A percentile compares a stretch with the other conserved stretches of the same genome.
Evolutionary conservation across 352 stramenopile species (phyloP).

Genomic region (Globisporangium takayamanum): DNA sequence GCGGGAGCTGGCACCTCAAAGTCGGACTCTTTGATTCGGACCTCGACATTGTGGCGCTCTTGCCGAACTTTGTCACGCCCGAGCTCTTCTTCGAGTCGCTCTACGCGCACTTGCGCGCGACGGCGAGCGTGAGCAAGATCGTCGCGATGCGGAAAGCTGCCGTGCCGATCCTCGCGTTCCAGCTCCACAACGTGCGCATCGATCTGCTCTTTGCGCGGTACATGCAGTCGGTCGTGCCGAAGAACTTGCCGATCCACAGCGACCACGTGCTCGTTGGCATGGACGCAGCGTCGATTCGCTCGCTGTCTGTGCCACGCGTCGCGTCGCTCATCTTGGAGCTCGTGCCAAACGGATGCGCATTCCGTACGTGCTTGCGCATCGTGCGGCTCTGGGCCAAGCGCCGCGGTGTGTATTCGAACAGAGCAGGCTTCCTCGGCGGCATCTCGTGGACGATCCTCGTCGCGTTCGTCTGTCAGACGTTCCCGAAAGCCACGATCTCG

Average conservation of each 20-base stretch:
- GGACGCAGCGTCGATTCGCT: conserved; percentile 69
- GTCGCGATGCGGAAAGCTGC: conserved; percentile 68
- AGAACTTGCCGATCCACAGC: conserved; percentile 69
- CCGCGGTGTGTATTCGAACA: conserved; percentile 82
- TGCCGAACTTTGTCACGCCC: conserved; percentile 52
- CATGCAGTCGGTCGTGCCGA: conserved; percentile 56
- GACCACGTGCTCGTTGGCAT: conserved; percentile 69
- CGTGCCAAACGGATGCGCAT: conserved; percentile 65
- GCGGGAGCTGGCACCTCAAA: conserved; percentile 79
- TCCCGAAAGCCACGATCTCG: conserved; percentile 66
- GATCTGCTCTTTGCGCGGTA: conserved; percentile 77
- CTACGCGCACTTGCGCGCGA: conserved; percentile 34
- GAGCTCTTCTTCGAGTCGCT: conserved; percentile 69
- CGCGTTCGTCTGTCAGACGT: conserved; percentile 85
- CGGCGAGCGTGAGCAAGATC: conserved; percentile 44
- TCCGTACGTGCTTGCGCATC: conserved; percentile 64
- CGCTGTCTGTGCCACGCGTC: conserved; percentile 69
- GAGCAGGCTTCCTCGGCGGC: conserved; percentile 71
- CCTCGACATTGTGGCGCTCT: conserved; percentile 70
- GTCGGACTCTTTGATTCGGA: conserved; percentile 70
- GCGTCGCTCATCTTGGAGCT: conserved; percentile 77
- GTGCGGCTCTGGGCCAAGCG: conserved; percentile 70
- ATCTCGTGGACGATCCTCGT: conserved; percentile 85
- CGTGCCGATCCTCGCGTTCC: conserved; percentile 69
- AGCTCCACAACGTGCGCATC: conserved; percentile 57